Evolutionary conservation across 108 stramenopile genomes (phyloP).

Genomic region (Cyclotella sp.): DNA sequence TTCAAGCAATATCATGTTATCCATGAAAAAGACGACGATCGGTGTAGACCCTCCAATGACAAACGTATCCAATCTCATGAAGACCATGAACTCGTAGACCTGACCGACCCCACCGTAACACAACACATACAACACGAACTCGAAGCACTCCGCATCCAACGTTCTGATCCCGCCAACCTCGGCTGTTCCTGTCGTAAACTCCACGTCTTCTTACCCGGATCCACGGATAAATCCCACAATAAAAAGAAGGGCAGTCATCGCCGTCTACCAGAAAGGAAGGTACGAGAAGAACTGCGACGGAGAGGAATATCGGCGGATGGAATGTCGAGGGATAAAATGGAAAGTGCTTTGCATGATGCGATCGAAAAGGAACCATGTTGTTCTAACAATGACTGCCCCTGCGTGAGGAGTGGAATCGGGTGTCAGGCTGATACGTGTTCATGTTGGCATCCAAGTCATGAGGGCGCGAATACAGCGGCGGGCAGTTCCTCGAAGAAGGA

Average conservation of each 20-base stretch:
- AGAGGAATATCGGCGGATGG: constrained; percentile 60
- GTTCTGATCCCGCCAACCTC: constrained; percentile 58
- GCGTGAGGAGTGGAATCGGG: constrained; percentile 72
- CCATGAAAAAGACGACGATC: constrained; percentile 2
- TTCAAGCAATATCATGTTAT: constrained; percentile 15
- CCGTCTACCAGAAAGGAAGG: constrained; percentile 66
- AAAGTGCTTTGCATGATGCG: constrained; percentile 63
- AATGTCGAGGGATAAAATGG: constrained; percentile 68
- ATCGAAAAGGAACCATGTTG: constrained; percentile 84
- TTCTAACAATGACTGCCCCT: constrained; percentile 70
- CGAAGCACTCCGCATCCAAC: constrained; percentile 72
- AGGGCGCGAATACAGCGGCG: constrained; percentile 33
- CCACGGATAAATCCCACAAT: constrained; percentile 55
- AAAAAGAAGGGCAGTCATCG: constrained; percentile 76
- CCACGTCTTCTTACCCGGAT: constrained; percentile 63
- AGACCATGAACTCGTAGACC: constrained; percentile 17
- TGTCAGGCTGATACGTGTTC: constrained; percentile 88
- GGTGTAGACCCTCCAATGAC: background rate
- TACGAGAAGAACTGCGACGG: constrained; percentile 81
- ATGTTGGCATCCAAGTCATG: constrained; percentile 84
- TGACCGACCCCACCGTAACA: constrained; percentile 27
- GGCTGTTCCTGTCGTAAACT: constrained; percentile 87
- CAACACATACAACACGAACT: constrained; percentile 80
- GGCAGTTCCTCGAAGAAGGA: constrained; percentile 9
- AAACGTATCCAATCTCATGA: background rate